Evolutionary conservation across 1,284 basidiomycete species (phyloP), one percentile per base, ranked within the genome.

Genomic region (Hymenochaete sp.): DNA sequence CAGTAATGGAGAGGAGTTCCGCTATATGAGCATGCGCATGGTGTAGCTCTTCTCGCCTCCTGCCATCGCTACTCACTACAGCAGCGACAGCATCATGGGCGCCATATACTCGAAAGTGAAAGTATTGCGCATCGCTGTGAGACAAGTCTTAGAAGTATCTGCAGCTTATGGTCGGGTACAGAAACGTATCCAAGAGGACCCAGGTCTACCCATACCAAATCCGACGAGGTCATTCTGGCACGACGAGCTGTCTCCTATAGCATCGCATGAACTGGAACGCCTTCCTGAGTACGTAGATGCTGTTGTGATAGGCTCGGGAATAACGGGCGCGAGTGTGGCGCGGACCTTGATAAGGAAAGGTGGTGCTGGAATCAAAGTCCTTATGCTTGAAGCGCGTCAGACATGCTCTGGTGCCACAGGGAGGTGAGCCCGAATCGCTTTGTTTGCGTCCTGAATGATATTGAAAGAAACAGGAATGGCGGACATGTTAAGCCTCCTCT

Each of bases 381-480:
- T 80, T 7, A 77, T 84, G 71, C 66, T 85, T 10, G 82, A 85
- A 47, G 82, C 82, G 4, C 65, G 82, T 49, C 78, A 78, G 6
- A 67, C 68, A 0, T 84, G 82, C 53, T 80, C 78, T 0, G 82
- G 82, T 4, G 82, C 82, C 10, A 82, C 80, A 1, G 81, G 71
- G 33, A 69, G 80, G 80, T 79, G 43, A 31, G 65, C 24, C 14
- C n/a, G 19, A 8, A 4, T 28, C 24, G 11, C 2, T 38, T 33
- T 25, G 24, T 25, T 14, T 19, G 39, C 22, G 48, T 35, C 32
- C 24, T 10, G 21, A 4, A 18, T 45, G 18, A 9, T 39, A n/a
- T n/a, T n/a, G n/a, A n/a, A n/a, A n/a, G n/a, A n/a, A n/a, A 7
- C 44, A 81, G 82, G 50, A 85, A 85, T 50, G 82, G 82, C 1